These are phyloP conservation scores for Pichia cactophila DNA, from an alignment of 1,139 yeast species.

Conservation along the genomic window DNA sequence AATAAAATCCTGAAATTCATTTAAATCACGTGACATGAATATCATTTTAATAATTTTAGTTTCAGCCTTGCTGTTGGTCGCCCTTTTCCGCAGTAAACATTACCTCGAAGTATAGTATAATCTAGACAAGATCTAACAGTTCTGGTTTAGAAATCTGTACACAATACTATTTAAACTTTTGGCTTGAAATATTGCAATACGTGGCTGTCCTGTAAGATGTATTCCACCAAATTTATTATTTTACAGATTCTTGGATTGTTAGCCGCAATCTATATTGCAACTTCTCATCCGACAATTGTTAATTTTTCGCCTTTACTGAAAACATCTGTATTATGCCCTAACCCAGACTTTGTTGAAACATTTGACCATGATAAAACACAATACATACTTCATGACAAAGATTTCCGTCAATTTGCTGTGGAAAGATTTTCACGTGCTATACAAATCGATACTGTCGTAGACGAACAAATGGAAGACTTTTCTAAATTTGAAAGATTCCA, in stretches of 20 bases:
- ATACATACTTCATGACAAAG: slow-evolving; percentile 30
- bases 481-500: slow-evolving; percentile 36
- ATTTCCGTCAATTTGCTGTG: slow-evolving; percentile 35
- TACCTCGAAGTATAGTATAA: no score
- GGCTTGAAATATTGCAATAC: no score
- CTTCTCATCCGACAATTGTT: slow-evolving; percentile 4
- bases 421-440: slow-evolving; percentile 48
- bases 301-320: slow-evolving; percentile 6
- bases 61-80: no score
- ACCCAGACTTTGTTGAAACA: slow-evolving; percentile 3
- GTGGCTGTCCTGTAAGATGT: neutral
- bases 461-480: slow-evolving; percentile 27
- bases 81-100: no score
- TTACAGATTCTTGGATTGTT: neutral
- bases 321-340: slow-evolving; percentile 6
- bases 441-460: slow-evolving; percentile 54
- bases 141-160: no score
- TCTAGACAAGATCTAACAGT: no score
- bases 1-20: no score
- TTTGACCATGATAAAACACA: slow-evolving; percentile 16
- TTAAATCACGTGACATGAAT: no score
- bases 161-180: no score
- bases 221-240: neutral
- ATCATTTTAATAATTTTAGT: no score
- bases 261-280: slow-evolving; percentile 1